Evolutionary conservation across 768 basidiomycete species (phyloP).

Genomic region (Mycena vulgaris): DNA sequence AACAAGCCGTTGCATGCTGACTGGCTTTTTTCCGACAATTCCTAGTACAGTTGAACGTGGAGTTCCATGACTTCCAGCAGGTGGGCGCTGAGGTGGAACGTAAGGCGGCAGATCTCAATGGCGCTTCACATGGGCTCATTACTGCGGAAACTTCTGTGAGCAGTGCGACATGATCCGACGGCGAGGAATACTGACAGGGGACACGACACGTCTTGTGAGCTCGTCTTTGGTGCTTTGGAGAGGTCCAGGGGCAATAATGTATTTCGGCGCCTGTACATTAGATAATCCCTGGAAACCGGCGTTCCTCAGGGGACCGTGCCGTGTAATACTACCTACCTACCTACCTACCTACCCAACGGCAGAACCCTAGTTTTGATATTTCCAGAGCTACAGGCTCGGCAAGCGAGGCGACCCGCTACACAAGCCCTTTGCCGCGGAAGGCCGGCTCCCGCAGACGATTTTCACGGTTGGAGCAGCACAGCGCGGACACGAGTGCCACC

Average conservation of each 20-base stretch:
- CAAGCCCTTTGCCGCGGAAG: conserved; percentile 7
- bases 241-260: too few species aligned
- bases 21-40: too few species aligned
- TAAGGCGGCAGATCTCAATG: conserved; percentile 3
- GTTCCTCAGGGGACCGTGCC: too few species aligned
- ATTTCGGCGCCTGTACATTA: too few species aligned
- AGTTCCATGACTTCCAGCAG: conserved; percentile 1
- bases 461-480: conserved; percentile 5
- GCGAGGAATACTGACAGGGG: background rate
- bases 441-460: background rate
- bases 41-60: conserved; percentile 4
- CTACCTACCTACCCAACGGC: conserved; percentile 1
- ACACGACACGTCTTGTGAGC: too few species aligned
- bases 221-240: too few species aligned
- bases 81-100: conserved; percentile 1
- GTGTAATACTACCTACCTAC: too few species aligned
- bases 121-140: background rate
- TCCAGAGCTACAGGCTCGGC: too few species aligned
- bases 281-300: too few species aligned
- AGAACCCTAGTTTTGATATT: conserved; percentile 2
- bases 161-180: too few species aligned
- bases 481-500: background rate
- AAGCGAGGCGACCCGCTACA: background rate
- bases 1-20: too few species aligned
- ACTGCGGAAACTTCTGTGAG: conserved; percentile 2